Evolutionary conservation across 2,329 filamentous ascomycete genomes (phyloP), one percentile per base, ranked within the genome.

Genomic region (Penicillium sp.): DNA sequence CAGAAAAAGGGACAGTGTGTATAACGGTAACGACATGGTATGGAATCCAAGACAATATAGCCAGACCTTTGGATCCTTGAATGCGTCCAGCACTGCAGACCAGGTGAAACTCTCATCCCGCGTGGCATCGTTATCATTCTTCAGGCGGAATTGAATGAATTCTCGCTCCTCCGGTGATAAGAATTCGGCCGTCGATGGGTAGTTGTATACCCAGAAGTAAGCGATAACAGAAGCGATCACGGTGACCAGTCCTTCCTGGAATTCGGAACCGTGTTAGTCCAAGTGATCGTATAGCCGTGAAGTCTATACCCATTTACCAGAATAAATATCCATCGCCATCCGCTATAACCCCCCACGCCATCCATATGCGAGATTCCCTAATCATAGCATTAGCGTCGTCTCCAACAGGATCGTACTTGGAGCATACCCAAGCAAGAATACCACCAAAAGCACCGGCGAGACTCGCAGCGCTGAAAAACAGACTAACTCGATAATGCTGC

Each of bases 21-120:
- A 78, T 21, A 65, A 26, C 73, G 73, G 86, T 13, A 60, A 22
- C 8, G 52, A 56, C 55, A 62, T 51, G 1, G 64, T 63, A 37
- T 66, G 63, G 21, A 52, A 66, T 1, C 47, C 64, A 3, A 61
- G 48, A 2, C 59, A 61, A 16, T 66, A 65, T 0, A 66, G 46
- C 63, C 63, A 66, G 21, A 62, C 59, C 31, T 65, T 66, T 10
- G 61, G 61, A 5, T 93, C 87, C 14, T 79, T 83, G 41, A 90
- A 70, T 0, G 89, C 89, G 19, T 83, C 77, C 24, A 72, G 55
- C 0, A 92, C 89, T 21, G 86, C 86, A 0, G 63, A 70, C 90
- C 90, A 93, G 3, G 76, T 82, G 66, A 93, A 92, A 0, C 75
- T 68, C 62, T 93, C 90, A 48, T 87, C 77, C 5, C 86, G 82